phyloP scores from a whole-genome alignment of 2,329 filamentous ascomycete species.

The Aspergillus niger region DNA sequence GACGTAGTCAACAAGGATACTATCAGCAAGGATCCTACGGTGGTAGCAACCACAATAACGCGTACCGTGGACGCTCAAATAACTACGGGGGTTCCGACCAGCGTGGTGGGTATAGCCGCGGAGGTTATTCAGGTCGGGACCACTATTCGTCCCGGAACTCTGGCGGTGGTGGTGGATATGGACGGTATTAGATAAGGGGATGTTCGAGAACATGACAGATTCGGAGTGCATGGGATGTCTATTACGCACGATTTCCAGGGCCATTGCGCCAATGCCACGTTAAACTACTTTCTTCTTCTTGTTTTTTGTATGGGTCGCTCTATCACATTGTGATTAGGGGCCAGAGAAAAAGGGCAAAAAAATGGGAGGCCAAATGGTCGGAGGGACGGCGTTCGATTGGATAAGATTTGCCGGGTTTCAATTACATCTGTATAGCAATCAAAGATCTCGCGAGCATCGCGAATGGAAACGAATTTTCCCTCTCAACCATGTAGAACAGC shows the following conservation, averaged over 20 bases:
- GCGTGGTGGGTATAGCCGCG: conserved; percentile 26
- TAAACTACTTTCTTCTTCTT: background rate
- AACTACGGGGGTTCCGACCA: conserved; percentile 30
- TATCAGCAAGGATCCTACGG: conserved; percentile 26
- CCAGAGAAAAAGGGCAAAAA: background rate
- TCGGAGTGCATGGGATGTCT: conserved; percentile 8
- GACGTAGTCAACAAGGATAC: conserved; percentile 27
- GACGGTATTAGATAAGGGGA: conserved; percentile 34
- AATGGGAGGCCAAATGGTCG: background rate
- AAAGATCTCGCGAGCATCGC: background rate
- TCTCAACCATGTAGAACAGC: background rate
- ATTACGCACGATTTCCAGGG: conserved; percentile 5
- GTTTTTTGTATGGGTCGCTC: background rate
- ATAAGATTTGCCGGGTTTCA: background rate
- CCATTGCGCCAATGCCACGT: background rate
- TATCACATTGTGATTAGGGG: conserved; percentile 5
- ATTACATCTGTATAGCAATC: background rate
- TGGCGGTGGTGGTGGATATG: conserved; percentile 40
- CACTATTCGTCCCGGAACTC: conserved; percentile 34
- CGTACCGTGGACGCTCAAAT: conserved; percentile 28
- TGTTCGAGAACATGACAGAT: conserved; percentile 3
- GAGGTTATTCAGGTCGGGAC: conserved; percentile 30
- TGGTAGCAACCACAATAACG: conserved; percentile 14
- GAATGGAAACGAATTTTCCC: background rate
- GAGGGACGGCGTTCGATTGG: conserved; percentile 14